A percentile compares a stretch with the other conserved stretches of the same genome.
Conservation (phyloP, 2,329 filamentous ascomycete genomes). For the Calonectria pseudoreteaudii region DNA sequence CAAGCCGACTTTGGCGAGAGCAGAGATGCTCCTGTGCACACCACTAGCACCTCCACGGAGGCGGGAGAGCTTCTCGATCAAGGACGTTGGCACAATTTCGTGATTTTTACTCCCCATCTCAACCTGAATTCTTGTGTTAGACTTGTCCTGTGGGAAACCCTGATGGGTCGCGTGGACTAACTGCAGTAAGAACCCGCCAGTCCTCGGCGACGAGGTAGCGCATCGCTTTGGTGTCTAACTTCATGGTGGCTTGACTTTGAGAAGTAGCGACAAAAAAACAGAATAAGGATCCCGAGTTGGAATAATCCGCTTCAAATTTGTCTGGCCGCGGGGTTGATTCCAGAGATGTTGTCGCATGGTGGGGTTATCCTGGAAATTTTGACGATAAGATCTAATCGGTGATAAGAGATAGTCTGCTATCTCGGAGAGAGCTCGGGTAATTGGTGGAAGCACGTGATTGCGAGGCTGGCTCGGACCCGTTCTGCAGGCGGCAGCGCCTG, state of each 20-base stretch:
- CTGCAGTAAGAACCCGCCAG: conserved; percentile 93
- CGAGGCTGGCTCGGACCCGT: conserved; percentile 43
- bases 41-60: conserved; percentile 82
- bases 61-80: conserved; percentile 87
- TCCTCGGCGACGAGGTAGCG: conserved; percentile 93
- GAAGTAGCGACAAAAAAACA: not conserved
- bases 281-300: conserved; percentile 3
- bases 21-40: conserved; percentile 88
- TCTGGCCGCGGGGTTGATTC: conserved; percentile 37
- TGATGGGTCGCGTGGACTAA: conserved; percentile 60
- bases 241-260: conserved; percentile 70
- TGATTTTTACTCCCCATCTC: conserved; percentile 96
- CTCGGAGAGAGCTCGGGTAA: conserved; percentile 32
- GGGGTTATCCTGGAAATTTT: conserved; percentile 46
- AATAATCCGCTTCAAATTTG: conserved; percentile 19
- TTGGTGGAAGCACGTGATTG: conserved; percentile 45
- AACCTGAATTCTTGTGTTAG: conserved; percentile 68
- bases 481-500: conserved; percentile 58
- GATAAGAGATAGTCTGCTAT: conserved; percentile 27
- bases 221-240: conserved; percentile 92
- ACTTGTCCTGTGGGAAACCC: conserved; percentile 42
- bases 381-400: conserved; percentile 49
- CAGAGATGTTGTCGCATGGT: conserved; percentile 35
- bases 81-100: conserved; percentile 90
- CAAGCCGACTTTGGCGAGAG: conserved; percentile 89